phyloP scores from a whole-genome alignment of 257 asterid genomes.

The Avicennia marina region DNA sequence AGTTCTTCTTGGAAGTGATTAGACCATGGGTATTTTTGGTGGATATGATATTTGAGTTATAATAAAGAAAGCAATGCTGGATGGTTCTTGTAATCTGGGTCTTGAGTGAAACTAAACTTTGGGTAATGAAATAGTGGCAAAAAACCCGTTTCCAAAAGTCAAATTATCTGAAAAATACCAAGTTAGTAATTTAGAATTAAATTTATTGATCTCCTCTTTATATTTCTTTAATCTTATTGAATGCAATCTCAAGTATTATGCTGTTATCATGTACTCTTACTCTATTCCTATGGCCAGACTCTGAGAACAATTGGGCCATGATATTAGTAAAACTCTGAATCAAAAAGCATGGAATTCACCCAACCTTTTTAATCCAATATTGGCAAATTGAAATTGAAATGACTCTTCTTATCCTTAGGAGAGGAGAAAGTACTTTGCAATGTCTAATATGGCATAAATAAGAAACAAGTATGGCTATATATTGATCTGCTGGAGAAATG shows the following conservation, averaged over 20 bases:
- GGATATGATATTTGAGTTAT: no score
- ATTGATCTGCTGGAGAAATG: background rate
- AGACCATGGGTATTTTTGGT: no score
- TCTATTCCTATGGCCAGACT: background rate
- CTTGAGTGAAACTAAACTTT: no score
- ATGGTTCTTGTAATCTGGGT: background rate
- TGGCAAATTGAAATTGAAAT: background rate
- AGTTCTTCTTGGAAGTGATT: no score
- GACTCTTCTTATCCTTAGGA: background rate
- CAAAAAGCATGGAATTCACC: background rate
- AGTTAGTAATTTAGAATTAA: no score
- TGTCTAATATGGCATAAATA: background rate
- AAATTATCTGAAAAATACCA: background rate
- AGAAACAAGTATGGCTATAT: background rate
- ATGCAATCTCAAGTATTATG: background rate
- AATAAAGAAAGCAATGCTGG: background rate
- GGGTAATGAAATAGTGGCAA: background rate
- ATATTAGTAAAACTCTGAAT: background rate
- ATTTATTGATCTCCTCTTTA: no score
- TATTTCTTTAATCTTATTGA: no score
- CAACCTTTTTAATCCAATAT: background rate
- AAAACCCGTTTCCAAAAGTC: background rate
- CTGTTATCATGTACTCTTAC: background rate
- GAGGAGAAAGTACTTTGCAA: background rate
- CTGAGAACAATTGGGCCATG: background rate